Base-by-base conservation (phyloP, 441 rosid species). In the Erysimum cheiri region DNA sequence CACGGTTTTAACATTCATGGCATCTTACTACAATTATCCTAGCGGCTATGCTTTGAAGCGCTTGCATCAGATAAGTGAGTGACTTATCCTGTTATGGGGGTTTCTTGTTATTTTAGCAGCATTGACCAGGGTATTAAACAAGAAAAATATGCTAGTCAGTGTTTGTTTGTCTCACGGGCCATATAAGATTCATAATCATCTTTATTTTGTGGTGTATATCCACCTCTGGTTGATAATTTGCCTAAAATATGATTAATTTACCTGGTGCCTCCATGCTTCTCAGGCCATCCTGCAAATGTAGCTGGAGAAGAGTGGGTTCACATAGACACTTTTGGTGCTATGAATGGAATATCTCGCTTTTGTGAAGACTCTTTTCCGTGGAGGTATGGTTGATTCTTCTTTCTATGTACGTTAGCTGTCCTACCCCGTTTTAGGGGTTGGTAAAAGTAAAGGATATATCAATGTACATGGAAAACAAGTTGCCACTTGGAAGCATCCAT, bases 321-420 rank as follows among this genome's bases (percentile, higher is more conserved):
- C 77, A 91, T 95, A 49, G 99, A 95, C 80, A 65, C 96, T 9
- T 95, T 80, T 82, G 84, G 97, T 26, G 99, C 98, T 77, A 92
- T 92, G 91, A 91, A 87, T 84, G 99, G 99, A 41, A 95, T 95
- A 76, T 95, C 98, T 49, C 92, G 90, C 50, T 95, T 95, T 77
- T 90, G 92, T 71, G 97, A 95, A 82, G 76, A 82, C 81, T 83
- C 68, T 71, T 83, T 63, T 46, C 92, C 92, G 37, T 95, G 97
- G 96, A 91, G 99, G 99, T 90, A 81, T 28, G 13, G 50, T 77
- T 22, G 31, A 49, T 79, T 39, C 48, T 59, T 36, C 55, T 41
- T 43, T 53, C 41, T 43, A 58, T 40, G 58, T 41, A 24, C 6
- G 46, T 66, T 52, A 35, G 66, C 52, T 52, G 49, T 53, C 50